A percentile compares a stretch with the other conserved stretches of the same genome.
Conservation (phyloP, 352 stramenopile genomes). For the Thalassiosira oceanica region DNA sequence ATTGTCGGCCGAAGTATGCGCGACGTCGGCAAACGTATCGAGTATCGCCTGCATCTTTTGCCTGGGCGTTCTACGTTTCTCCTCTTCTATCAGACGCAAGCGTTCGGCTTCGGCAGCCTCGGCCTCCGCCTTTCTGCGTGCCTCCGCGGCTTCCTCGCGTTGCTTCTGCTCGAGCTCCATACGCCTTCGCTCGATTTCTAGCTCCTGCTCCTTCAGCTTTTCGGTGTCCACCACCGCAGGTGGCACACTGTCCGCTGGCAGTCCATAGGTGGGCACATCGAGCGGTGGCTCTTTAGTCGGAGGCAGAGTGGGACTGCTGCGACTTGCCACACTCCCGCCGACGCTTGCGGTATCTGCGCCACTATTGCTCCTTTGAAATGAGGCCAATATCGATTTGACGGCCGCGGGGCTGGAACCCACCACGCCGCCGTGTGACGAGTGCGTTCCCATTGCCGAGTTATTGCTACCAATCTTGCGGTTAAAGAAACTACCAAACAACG, state of each 20-base stretch:
- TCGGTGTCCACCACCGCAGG: too few species aligned
- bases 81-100: conserved; percentile 22
- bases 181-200: conserved; percentile 3
- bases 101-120: conserved; percentile 15
- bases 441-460: conserved; percentile 11
- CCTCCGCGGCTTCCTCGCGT: background rate
- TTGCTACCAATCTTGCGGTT: conserved; percentile 10
- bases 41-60: conserved; percentile 49
- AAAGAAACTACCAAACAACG: conserved; percentile 40
- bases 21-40: conserved; percentile 29
- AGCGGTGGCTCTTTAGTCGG: too few species aligned
- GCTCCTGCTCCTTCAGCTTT: too few species aligned
- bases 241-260: too few species aligned
- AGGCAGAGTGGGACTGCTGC: conserved; percentile 3
- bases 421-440: conserved; percentile 57
- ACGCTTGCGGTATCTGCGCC: too few species aligned
- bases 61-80: conserved; percentile 20
- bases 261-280: too few species aligned
- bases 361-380: conserved; percentile 4
- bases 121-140: conserved; percentile 12
- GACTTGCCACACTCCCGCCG: conserved; percentile 5
- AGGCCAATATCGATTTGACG: conserved; percentile 5
- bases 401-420: conserved; percentile 9
- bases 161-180: conserved; percentile 8
- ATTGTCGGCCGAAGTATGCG: conserved; percentile 45